These are phyloP conservation scores for Paramyrothecium sp. DNA, from an alignment of 2,329 filamentous ascomycete genomes.

Conservation along the genomic window DNA sequence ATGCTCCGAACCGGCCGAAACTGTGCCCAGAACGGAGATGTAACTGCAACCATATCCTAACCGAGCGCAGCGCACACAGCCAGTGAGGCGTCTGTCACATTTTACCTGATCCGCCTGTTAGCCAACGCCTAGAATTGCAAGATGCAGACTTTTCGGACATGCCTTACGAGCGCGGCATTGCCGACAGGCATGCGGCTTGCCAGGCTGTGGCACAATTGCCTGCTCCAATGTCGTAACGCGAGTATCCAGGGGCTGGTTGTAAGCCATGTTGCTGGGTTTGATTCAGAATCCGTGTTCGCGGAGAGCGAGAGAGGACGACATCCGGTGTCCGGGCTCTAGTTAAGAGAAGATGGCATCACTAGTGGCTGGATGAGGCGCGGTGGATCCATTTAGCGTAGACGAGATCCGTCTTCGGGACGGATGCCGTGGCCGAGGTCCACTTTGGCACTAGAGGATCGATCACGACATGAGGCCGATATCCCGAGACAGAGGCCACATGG, in stretches of 20 bases:
- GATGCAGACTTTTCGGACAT: neutral
- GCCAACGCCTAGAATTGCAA: neutral
- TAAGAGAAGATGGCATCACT: neutral
- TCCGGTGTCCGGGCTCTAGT: slow-evolving; percentile 7
- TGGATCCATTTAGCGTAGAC: neutral
- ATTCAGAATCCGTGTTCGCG: slow-evolving; percentile 10
- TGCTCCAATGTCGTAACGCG: slow-evolving; percentile 1
- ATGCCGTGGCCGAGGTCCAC: neutral
- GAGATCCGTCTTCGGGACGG: neutral
- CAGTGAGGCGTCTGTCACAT: slow-evolving; percentile 17
- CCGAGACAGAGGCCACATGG: neutral
- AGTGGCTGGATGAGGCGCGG: neutral
- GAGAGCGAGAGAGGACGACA: slow-evolving; percentile 8
- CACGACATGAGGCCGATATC: neutral
- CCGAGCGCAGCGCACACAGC: slow-evolving; percentile 16
- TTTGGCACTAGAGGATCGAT: neutral
- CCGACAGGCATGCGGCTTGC: slow-evolving; percentile 13
- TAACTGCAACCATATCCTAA: slow-evolving; percentile 14
- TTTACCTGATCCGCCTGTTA: slow-evolving; percentile 16
- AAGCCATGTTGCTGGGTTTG: slow-evolving; percentile 1
- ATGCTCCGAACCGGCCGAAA: neutral
- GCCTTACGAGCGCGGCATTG: slow-evolving; percentile 24
- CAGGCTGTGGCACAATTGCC: neutral
- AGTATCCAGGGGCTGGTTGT: slow-evolving; percentile 13
- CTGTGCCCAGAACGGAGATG: neutral